A percentile compares a stretch with the other conserved stretches of the same genome.
Conservation (phyloP, 352 stramenopile species). For the Blastocystis sp. region DNA sequence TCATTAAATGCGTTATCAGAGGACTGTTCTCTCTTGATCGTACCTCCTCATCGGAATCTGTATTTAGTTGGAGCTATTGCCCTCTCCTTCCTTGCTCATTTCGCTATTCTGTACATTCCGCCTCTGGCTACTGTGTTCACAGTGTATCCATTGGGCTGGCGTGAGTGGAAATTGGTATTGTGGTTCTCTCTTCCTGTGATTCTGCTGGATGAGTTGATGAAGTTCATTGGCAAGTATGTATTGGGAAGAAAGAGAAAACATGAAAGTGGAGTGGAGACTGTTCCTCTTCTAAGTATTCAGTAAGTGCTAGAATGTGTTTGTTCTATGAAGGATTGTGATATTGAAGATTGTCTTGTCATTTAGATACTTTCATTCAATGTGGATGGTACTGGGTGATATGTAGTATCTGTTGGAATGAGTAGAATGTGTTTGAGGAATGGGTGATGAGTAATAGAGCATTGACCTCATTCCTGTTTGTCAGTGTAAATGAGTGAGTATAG, state of each 20-base stretch:
- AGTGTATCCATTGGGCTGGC: conserved; percentile 79
- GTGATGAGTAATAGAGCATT: no score
- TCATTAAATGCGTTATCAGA: conserved; percentile 79
- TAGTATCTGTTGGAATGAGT: no score
- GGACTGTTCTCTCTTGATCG: conserved; percentile 71
- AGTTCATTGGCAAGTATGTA: neutral
- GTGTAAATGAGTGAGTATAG: no score
- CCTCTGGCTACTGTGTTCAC: conserved; percentile 83
- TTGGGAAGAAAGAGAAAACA: neutral
- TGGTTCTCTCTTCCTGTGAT: conserved; percentile 83
- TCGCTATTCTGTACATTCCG: conserved; percentile 85
- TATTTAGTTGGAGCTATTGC: conserved; percentile 84
- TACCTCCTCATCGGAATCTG: conserved; percentile 84
- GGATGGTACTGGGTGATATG: no score
- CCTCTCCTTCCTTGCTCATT: conserved; percentile 70
- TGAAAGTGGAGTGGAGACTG: neutral
- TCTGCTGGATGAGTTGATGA: conserved; percentile 78
- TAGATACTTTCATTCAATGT: no score
- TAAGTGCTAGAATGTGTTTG: neutral
- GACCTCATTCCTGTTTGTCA: no score
- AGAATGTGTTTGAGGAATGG: no score
- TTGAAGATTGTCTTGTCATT: neutral
- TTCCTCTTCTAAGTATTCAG: conserved; percentile 31
- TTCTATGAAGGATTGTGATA: neutral
- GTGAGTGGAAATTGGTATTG: conserved; percentile 84